Base-by-base conservation (phyloP, 768 basidiomycete genomes). In the Suillus subluteus region DNA sequence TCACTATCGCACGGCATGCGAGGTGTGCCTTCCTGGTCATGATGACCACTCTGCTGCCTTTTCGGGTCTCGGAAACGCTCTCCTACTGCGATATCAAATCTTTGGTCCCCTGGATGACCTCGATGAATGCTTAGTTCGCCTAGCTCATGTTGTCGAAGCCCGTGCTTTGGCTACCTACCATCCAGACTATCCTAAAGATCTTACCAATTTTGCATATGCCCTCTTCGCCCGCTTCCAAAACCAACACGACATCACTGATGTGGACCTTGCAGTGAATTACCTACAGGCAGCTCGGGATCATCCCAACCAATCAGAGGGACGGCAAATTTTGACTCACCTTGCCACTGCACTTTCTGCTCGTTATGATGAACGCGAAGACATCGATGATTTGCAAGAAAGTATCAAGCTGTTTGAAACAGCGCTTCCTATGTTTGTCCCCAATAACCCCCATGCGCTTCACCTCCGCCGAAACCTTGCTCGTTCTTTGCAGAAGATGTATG, bases 51-150 rank as follows among this genome's bases (percentile, higher is more conserved):
- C 50, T 55, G 18, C 50, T 12, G 41, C 68, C 41, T 62, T 70
- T 62, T 69, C 65, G 66, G 48, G 67, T 43, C 68, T 71, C 12
- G 70, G 68, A 15, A 75, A 70, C 21, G 64, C 58, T 16, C 64
- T 75, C 32, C 61, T 63, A 4, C 37, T 62, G 63, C 21, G 69
- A 66, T 72, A 48, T 50, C 67, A 70, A 15, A 52, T n/a, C 64
- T 32, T 56, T 7, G 9, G 32, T 32, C 40, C 65, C n/a, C n/a
- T 62, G 4, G 71, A 68, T 52, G 59, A 48, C 6, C 63, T 78
- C 30, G 73, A 79, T 18, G 71, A 73, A 43, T 67, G 70, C 3
- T 71, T 78, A 48, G 68, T 72, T 6, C 66, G 69, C 23, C 55
- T 76, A 44, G 38, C 67, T n/a, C 69, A 71, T 37, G 72, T 63